These are phyloP conservation scores for Suhomyces vadensis DNA, from an alignment of 805 yeast genomes.

Conservation along the genomic window DNA sequence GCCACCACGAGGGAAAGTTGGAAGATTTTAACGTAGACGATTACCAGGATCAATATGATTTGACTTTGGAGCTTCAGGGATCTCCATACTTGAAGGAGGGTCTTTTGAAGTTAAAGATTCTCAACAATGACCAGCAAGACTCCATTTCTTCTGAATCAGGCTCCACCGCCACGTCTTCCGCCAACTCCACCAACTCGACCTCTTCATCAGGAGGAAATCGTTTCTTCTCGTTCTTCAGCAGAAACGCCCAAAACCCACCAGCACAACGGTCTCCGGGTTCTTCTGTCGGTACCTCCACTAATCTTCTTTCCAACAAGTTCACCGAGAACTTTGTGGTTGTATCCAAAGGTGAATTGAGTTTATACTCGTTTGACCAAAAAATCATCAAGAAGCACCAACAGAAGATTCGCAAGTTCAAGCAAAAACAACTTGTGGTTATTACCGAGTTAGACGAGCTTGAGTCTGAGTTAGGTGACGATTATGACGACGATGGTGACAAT, in stretches of 20 bases:
- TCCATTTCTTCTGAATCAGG: slow-evolving; percentile 12
- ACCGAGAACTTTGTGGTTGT: slow-evolving; percentile 62
- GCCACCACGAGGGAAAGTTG: slow-evolving; percentile 16
- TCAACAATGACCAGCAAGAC: slow-evolving; percentile 41
- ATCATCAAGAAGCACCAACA: slow-evolving; percentile 42
- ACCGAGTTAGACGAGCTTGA: slow-evolving; percentile 18
- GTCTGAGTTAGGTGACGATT: slow-evolving; percentile 25
- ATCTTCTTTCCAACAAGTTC: slow-evolving; percentile 29
- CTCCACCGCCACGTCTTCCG: slow-evolving; percentile 17
- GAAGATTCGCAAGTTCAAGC: slow-evolving; percentile 24
- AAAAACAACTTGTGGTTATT: slow-evolving; percentile 17
- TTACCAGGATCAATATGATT: slow-evolving; percentile 53
- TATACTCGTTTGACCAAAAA: slow-evolving; percentile 55
- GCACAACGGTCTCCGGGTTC: slow-evolving; percentile 3
- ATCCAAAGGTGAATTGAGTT: slow-evolving; percentile 61
- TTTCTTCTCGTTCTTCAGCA: slow-evolving; percentile 31
- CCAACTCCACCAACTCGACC: slow-evolving; percentile 12
- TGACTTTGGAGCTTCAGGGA: slow-evolving; percentile 63
- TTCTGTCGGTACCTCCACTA: slow-evolving; percentile 13
- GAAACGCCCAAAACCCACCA: slow-evolving; percentile 4
- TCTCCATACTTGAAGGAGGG: slow-evolving; percentile 84
- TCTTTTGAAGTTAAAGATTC: slow-evolving; percentile 45
- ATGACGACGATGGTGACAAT: slow-evolving; percentile 26
- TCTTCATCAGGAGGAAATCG: slow-evolving; percentile 15
- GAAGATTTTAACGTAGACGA: slow-evolving; percentile 42